Evolutionary conservation across 2,329 filamentous ascomycete species (phyloP), one percentile per base, ranked within the genome.

Genomic region (Hymenoscyphus repandus): DNA sequence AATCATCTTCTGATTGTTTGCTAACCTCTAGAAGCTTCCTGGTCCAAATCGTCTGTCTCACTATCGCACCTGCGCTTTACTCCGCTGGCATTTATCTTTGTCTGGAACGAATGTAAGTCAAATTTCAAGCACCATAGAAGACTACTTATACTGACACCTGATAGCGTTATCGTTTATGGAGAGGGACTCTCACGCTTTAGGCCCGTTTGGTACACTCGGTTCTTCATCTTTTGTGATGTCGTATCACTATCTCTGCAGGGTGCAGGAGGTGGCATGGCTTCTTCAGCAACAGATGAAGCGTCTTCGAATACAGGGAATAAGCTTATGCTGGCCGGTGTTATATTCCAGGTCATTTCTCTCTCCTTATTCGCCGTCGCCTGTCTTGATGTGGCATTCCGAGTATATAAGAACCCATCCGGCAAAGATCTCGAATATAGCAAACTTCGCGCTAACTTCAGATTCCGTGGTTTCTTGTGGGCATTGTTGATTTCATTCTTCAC

Each of bases 11-110:
- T 18, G 2, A 15, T 7, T 32, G 31, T 15, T 15, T n/a, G 6
- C 17, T 30, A 2, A 33, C 5, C 15, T 18, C 20, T 6, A n/a
- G 17, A 31, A 47, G 37, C n/a, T 48, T 77, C 30, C 58, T 75
- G 45, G 74, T 80, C 9, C 78, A 83, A 62, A 74, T 81, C 27
- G 72, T 76, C 62, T 77, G 74, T 55, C 70, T 86, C 49, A 85
- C 80, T 7, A 74, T 84, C 47, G 81, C 70, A 0, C 82, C 83
- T 0, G 80, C 80, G 2, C 84, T 84, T 61, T 71, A 83, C 62
- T 74, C 78, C 11, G 81, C 80, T 1, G 77, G 73, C 1, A 73
- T 85, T 42, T 86, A 85, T 60, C 68, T 85, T 49, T 81, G 77
- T 51, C 69, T 84, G 30, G 62, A 70, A 3, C 65, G 40, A 15